phyloP scores from a whole-genome alignment of 805 yeast species.

The Babjeviella inositovora region DNA sequence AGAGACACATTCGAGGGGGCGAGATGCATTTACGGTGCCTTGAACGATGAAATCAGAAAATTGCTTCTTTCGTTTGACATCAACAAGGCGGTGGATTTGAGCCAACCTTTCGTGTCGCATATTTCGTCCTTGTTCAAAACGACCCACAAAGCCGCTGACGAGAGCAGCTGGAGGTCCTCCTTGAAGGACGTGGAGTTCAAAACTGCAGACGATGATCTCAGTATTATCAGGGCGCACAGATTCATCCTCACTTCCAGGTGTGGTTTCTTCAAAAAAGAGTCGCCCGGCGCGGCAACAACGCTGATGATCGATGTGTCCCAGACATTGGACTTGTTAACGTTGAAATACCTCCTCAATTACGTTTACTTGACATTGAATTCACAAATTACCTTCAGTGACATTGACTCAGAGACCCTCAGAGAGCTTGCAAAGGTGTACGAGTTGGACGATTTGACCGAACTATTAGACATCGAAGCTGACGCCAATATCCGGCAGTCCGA shows the following conservation, averaged over 20 bases:
- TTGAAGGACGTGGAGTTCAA: slow-evolving; percentile 5
- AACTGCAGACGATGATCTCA: slow-evolving; percentile 4
- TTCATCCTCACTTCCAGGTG: slow-evolving; percentile 18
- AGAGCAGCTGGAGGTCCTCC: slow-evolving; percentile 15
- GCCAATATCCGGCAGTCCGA: slow-evolving; percentile 7
- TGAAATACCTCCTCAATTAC: too few relatives aligned
- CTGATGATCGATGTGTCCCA: too few relatives aligned
- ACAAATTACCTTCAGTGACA: slow-evolving; percentile 12
- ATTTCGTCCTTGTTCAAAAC: slow-evolving; percentile 25
- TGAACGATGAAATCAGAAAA: slow-evolving; percentile 48
- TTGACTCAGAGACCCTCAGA: slow-evolving; percentile 10
- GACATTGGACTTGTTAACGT: too few relatives aligned
- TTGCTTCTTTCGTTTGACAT: slow-evolving; percentile 44
- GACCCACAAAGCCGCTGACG: slow-evolving; percentile 7
- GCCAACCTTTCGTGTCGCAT: slow-evolving; percentile 63
- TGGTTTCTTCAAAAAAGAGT: too few relatives aligned
- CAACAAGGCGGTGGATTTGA: slow-evolving; percentile 48
- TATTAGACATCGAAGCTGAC: slow-evolving; percentile 11
- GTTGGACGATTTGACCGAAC: slow-evolving; percentile 17
- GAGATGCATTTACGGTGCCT: slow-evolving; percentile 62
- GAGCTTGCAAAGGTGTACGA: slow-evolving; percentile 14
- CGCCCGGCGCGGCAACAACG: too few relatives aligned
- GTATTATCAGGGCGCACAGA: too few relatives aligned
- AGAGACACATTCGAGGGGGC: slow-evolving; percentile 75
- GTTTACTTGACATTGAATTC: too few relatives aligned